These are phyloP conservation scores for Umbelopsis sp. DNA, from an alignment of 192 early-diverging fungal genomes.

Conservation along the genomic window DNA sequence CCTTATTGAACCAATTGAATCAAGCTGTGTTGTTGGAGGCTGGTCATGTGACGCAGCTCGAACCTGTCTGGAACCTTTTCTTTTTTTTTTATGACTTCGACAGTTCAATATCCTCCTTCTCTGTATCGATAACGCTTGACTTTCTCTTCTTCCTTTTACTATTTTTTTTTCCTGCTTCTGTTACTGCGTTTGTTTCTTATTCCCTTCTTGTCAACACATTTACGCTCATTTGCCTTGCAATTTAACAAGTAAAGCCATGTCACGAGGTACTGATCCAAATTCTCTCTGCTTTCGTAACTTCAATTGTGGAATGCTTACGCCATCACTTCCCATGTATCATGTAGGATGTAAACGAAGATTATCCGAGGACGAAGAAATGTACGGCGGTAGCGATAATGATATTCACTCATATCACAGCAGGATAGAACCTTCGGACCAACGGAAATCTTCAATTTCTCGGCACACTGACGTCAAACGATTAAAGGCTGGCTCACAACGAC, in stretches of 20 bases:
- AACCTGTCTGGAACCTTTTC: background rate
- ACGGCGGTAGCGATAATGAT: background rate
- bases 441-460: background rate
- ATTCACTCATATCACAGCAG: background rate
- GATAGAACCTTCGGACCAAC: background rate
- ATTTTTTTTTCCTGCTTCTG: background rate
- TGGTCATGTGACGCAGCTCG: too few relatives aligned
- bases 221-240: background rate
- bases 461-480: slow-evolving; percentile 33
- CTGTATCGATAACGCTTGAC: background rate
- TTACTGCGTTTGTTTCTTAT: background rate
- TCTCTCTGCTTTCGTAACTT: background rate
- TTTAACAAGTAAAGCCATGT: slow-evolving; percentile 1
- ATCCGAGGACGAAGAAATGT: slow-evolving; percentile 36
- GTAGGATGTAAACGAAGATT: slow-evolving; percentile 37
- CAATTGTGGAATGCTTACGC: background rate
- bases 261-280: slow-evolving; percentile 1
- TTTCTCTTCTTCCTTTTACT: background rate
- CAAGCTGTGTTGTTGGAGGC: too few relatives aligned
- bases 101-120: background rate
- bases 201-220: too few relatives aligned
- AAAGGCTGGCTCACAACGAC: slow-evolving; percentile 37
- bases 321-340: background rate
- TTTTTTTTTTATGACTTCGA: background rate
- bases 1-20: background rate